These are phyloP conservation scores for Lepidium sativum DNA, from an alignment of 345 rosid species.

Conservation along the genomic window DNA sequence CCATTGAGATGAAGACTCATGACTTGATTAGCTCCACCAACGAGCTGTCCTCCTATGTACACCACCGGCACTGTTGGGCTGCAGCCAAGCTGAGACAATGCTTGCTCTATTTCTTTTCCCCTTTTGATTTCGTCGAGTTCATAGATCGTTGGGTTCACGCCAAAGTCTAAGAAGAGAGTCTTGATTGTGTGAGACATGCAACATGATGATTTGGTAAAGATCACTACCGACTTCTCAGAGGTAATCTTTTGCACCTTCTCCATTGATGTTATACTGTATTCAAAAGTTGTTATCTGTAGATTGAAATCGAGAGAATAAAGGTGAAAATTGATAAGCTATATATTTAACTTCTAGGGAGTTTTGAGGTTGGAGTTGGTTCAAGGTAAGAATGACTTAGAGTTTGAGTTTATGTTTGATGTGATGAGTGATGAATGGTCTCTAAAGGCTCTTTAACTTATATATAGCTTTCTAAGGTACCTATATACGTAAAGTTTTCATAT, in stretches of 20 bases:
- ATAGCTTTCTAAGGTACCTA: neutral
- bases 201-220: conserved; percentile 65
- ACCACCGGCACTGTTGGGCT: conserved; percentile 55
- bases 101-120: conserved; percentile 68
- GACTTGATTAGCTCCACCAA: conserved; percentile 69
- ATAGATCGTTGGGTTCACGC: conserved; percentile 54
- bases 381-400: neutral
- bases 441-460: conserved; percentile 1
- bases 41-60: conserved; percentile 66
- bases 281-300: neutral
- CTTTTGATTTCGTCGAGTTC: conserved; percentile 54
- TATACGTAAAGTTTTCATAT: neutral
- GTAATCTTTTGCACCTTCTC: conserved; percentile 44
- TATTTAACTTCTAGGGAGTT: neutral
- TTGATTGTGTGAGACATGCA: conserved; percentile 66
- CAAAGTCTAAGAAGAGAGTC: conserved; percentile 53
- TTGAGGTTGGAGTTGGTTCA: neutral
- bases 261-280: conserved; percentile 25
- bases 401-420: conserved; percentile 8
- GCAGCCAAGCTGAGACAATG: conserved; percentile 50
- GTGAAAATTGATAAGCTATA: neutral
- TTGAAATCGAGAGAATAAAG: neutral
- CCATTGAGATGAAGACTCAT: conserved; percentile 73
- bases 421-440: neutral
- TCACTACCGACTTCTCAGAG: conserved; percentile 66